Evolutionary conservation across 257 asterid genomes (phyloP).

Genomic region (Solanum okadae): DNA sequence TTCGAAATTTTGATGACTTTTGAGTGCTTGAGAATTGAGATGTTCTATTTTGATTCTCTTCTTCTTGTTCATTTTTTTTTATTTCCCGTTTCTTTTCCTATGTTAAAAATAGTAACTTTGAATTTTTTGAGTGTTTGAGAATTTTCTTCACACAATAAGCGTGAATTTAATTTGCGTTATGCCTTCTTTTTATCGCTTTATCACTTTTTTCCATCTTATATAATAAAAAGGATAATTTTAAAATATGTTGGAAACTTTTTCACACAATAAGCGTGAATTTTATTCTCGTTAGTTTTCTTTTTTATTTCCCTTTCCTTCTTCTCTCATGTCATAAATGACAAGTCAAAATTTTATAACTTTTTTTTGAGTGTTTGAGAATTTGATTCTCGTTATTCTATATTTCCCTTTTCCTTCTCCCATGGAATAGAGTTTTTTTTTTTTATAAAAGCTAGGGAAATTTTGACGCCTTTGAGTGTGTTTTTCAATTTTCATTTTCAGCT

Average conservation of each 20-base stretch:
- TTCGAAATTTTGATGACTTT: background rate
- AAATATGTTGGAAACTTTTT: background rate
- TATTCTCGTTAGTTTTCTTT: background rate
- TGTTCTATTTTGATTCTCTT: background rate
- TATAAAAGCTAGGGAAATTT: background rate
- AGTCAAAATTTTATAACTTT: no score
- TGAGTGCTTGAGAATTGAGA: background rate
- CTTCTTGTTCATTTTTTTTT: background rate
- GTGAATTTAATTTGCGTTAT: background rate
- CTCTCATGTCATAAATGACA: background rate
- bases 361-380: background rate
- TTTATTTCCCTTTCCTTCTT: background rate
- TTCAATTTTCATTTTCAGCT: constrained; percentile 18
- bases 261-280: background rate
- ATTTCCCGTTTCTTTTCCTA: background rate
- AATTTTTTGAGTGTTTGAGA: background rate
- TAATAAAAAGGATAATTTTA: background rate
- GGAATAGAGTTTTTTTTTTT: no score
- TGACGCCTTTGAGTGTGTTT: no score
- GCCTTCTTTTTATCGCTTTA: background rate
- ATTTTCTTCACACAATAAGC: background rate
- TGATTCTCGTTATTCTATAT: background rate
- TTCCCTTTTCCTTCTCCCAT: background rate
- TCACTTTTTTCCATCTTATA: background rate
- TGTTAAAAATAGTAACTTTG: background rate